phyloP scores from a whole-genome alignment of 306 rosid genomes.

The Rosa chinensis region DNA sequence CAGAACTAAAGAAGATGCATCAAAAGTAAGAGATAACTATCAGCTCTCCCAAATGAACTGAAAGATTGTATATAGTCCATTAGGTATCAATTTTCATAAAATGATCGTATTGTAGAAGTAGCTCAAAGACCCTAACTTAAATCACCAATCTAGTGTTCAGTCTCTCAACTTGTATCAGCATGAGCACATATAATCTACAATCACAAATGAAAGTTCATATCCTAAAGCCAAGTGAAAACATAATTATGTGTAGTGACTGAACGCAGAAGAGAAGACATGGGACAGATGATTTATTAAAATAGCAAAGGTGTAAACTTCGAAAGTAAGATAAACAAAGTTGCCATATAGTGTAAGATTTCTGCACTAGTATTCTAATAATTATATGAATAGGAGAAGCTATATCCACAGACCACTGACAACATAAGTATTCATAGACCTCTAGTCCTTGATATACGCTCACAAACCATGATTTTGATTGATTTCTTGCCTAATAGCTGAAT shows the following conservation, averaged over 20 bases:
- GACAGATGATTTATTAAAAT: neutral
- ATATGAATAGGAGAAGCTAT: neutral
- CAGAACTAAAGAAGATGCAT: neutral
- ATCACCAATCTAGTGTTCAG: neutral
- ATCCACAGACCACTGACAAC: neutral
- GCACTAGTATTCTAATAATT: neutral
- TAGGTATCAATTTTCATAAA: neutral
- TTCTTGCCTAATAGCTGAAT: neutral
- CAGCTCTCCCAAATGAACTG: neutral
- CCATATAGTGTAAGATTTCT: neutral
- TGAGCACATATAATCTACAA: neutral
- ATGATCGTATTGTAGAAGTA: neutral
- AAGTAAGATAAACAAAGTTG: neutral
- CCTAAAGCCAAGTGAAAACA: neutral
- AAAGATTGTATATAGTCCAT: neutral
- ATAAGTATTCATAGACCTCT: neutral
- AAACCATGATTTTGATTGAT: neutral
- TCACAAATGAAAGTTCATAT: neutral
- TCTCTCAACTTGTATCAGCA: neutral
- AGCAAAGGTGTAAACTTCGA: neutral
- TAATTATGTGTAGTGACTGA: neutral
- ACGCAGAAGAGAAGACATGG: neutral
- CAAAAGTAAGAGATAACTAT: neutral
- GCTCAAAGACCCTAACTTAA: neutral
- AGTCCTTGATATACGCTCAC: neutral